These are phyloP conservation scores for Metschnikowia noctiluminum DNA, from an alignment of 805 yeast species.

Conservation along the genomic window DNA sequence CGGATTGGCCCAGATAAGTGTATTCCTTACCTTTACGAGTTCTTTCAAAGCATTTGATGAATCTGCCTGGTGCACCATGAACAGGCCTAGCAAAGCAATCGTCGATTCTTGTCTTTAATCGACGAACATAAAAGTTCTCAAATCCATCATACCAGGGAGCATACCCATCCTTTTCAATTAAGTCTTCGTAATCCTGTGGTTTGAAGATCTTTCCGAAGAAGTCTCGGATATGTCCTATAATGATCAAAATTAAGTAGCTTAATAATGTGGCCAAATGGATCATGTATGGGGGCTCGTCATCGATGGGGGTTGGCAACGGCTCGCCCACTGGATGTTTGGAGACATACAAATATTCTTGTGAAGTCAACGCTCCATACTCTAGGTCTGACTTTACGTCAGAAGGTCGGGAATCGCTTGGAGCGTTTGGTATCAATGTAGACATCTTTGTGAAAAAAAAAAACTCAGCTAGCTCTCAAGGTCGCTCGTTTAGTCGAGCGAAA, in stretches of 20 bases:
- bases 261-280: conserved; percentile 79
- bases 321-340: conserved; percentile 55
- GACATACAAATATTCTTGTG: conserved; percentile 59
- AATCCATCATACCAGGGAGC: conserved; percentile 96
- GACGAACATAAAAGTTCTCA: conserved; percentile 89
- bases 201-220: conserved; percentile 75
- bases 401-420: conserved; percentile 35
- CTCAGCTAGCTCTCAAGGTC: not conserved
- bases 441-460: conserved; percentile 2
- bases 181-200: conserved; percentile 60
- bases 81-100: conserved; percentile 96
- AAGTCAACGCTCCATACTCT: conserved; percentile 72
- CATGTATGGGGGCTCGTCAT: conserved; percentile 84
- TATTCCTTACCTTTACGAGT: conserved; percentile 62
- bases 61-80: conserved; percentile 97
- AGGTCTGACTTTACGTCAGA: conserved; percentile 41
- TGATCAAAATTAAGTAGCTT: conserved; percentile 77
- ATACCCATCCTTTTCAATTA: conserved; percentile 78
- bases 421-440: conserved; percentile 34
- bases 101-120: conserved; percentile 85
- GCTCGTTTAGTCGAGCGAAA: not conserved
- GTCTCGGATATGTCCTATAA: conserved; percentile 88
- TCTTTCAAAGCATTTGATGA: conserved; percentile 77
- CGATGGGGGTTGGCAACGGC: conserved; percentile 59
- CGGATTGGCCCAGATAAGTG: conserved; percentile 70